These are phyloP conservation scores for Apiospora malaysiana DNA, from an alignment of 2,329 filamentous ascomycete species.

Conservation along the genomic window DNA sequence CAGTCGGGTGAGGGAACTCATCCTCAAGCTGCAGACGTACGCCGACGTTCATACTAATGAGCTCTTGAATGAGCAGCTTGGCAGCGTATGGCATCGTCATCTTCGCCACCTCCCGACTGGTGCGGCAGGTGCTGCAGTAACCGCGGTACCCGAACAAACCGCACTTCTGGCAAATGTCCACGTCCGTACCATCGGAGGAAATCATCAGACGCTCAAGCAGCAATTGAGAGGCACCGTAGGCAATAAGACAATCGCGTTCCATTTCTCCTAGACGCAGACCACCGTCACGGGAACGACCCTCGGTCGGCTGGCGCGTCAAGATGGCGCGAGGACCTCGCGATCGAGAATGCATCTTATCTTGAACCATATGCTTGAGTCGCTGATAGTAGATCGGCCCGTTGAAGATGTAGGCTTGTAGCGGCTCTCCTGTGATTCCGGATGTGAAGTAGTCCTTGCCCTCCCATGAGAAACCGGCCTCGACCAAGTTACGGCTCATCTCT, in stretches of 20 bases:
- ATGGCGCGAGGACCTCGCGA: conserved; percentile 89
- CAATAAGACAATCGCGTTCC: conserved; percentile 98
- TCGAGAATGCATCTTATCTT: conserved; percentile 99
- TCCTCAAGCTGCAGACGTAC: conserved; percentile 90
- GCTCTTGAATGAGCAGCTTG: conserved; percentile 92
- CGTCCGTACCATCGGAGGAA: conserved; percentile 85
- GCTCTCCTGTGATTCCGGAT: conserved; percentile 91
- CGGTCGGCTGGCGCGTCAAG: conserved; percentile 92
- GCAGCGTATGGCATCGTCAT: conserved; percentile 99
- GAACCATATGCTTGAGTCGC: conserved; percentile 99
- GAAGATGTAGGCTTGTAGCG: conserved; percentile 94
- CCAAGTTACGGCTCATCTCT: conserved; percentile 84
- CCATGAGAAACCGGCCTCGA: conserved; percentile 92
- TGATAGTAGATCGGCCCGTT: conserved; percentile 99
- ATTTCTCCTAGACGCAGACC: conserved; percentile 95
- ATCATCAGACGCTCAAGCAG: conserved; percentile 94
- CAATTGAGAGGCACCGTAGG: conserved; percentile 92
- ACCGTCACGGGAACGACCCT: conserved; percentile 91
- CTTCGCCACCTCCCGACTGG: conserved; percentile 80
- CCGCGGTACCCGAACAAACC: conserved; percentile 95
- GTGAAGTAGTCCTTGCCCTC: conserved; percentile 98
- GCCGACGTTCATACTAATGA: conserved; percentile 99
- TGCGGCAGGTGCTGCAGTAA: conserved; percentile 93
- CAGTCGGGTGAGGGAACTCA: conserved; percentile 76
- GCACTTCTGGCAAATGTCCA: conserved; percentile 93